A percentile compares a stretch with the other conserved stretches of the same genome.
These are phyloP conservation scores for Tuber magnatum DNA, from an alignment of 495 filamentous ascomycete species.

Conservation along the genomic window DNA sequence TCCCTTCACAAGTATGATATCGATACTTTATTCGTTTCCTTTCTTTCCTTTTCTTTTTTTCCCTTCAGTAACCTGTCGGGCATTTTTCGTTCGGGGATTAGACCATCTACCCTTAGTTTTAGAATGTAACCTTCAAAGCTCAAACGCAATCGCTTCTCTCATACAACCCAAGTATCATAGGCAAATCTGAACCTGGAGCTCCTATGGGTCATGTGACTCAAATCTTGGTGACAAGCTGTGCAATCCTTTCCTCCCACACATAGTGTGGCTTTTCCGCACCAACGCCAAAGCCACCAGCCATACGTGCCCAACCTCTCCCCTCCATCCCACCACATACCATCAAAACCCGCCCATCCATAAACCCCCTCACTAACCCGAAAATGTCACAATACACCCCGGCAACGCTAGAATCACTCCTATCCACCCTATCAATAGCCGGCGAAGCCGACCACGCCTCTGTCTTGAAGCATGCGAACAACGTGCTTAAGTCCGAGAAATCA, in stretches of 20 bases:
- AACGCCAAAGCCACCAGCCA: neutral
- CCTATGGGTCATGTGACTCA: neutral
- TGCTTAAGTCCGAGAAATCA: conserved; percentile 56
- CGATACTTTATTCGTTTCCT: neutral
- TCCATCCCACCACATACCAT: neutral
- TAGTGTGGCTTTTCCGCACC: neutral
- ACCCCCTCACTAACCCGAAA: neutral
- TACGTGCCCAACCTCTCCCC: neutral
- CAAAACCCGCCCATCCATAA: neutral
- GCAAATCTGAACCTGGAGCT: neutral
- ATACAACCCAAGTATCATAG: neutral
- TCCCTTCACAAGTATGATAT: neutral
- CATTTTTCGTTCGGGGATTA: neutral
- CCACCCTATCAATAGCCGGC: conserved; percentile 46
- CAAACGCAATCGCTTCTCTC: neutral
- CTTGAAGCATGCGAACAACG: conserved; percentile 62
- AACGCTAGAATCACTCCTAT: conserved; percentile 37
- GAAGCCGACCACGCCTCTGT: conserved; percentile 65
- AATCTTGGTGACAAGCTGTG: neutral
- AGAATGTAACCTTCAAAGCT: neutral
- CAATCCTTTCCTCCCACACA: neutral
- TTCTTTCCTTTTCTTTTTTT: neutral
- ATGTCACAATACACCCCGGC: conserved; percentile 35
- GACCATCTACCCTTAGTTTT: neutral
- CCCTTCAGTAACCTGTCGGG: neutral